Evolutionary conservation across 202 grass and related monocot genomes (phyloP).

Genomic region (Elaeis oleifera): DNA sequence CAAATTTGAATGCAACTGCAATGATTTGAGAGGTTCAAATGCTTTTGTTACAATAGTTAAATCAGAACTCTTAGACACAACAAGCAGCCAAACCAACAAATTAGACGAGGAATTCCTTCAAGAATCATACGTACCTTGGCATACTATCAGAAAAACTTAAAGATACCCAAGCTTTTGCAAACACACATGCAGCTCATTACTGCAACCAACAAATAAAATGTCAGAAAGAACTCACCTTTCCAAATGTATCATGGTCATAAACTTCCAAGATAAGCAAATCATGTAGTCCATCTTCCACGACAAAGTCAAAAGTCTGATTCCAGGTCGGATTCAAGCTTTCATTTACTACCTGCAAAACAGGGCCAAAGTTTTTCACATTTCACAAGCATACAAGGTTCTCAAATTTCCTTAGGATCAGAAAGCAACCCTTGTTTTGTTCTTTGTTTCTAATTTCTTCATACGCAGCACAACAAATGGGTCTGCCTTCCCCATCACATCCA

Average conservation of each 20-base stretch:
- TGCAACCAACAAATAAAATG: background rate
- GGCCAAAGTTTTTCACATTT: conserved; percentile 12
- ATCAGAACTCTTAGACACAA: too few species aligned
- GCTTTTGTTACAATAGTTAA: too few species aligned
- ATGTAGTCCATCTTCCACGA: conserved; percentile 95
- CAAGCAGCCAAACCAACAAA: too few species aligned
- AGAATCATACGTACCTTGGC: too few species aligned
- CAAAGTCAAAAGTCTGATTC: conserved; percentile 95
- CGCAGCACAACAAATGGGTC: conserved; percentile 79
- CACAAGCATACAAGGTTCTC: background rate
- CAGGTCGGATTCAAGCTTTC: conserved; percentile 84
- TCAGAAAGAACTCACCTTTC: conserved; percentile 55
- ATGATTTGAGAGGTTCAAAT: too few species aligned
- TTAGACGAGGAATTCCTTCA: too few species aligned
- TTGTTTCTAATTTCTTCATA: conserved; percentile 81
- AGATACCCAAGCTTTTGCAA: too few species aligned
- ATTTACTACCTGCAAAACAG: conserved; percentile 61
- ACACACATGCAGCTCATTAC: background rate
- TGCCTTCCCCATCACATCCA: conserved; percentile 94
- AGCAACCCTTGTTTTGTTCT: conserved; percentile 87
- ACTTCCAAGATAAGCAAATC: conserved; percentile 98
- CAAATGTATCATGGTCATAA: conserved; percentile 96
- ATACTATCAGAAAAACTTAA: too few species aligned
- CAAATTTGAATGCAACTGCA: too few species aligned
- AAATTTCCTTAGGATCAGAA: conserved; percentile 6